Base-by-base conservation (phyloP, 768 basidiomycete genomes). In the Tephrocybe sp. region DNA sequence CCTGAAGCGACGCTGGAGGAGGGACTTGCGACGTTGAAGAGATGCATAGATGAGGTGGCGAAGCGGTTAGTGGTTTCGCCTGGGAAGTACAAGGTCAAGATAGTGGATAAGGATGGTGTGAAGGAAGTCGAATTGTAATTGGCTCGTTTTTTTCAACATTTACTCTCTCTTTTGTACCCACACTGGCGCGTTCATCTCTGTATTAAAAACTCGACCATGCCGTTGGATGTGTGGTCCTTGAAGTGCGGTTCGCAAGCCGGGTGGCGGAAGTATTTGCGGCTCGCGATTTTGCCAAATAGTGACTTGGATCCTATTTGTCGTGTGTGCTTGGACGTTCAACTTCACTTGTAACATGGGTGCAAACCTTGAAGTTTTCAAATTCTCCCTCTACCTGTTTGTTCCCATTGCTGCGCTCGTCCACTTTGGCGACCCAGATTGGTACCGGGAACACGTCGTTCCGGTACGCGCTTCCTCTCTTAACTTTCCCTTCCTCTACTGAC, bases 91-190 rank as follows among this genome's bases (percentile, higher is more conserved):
- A 91, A 86, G 65, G 85, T 94, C 57, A 93, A 92, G 65, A 73
- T 97, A 11, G 91, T 97, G 25, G 93, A 97, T 70, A 92, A 86
- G 69, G 88, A 94, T 62, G 94, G 94, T 43, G 76, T 90, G 21
- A 78, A 91, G 47, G 87, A 89, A 57, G 71, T 94, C 48, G 83
- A 91, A 60, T 61, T 95, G 57, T 88, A 72, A 50, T 49, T 24
- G 24, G 43, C 24, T 52, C 4, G 27, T 34, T 43, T 16, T 15
- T 41, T 44, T 29, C 11, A 29, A 29, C 27, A 29, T 29, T 11
- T 29, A 11, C 27, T 29, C 12, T 42, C 13, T 46, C 25, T 48
- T 48, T 46, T 50, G 45, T 56, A 54, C 50, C 42, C 48, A 33
- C 37, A 45, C 52, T 29, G 36, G 12, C 24, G 41, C 23, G 22